Base-by-base conservation (phyloP, 2,329 filamentous ascomycete genomes). In the Cordyceps javanica region DNA sequence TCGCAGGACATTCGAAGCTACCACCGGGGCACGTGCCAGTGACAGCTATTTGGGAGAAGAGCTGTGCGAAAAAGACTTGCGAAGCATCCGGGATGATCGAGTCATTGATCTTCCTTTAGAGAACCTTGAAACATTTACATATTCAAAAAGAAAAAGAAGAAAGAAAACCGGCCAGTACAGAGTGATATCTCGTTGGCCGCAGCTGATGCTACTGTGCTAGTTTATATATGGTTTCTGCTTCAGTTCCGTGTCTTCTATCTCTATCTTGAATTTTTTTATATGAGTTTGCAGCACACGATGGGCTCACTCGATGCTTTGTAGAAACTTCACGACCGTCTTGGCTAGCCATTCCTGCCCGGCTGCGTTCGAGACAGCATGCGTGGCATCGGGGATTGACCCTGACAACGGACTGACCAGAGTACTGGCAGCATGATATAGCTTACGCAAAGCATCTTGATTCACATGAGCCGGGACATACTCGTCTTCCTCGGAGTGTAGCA, bases 401-500 rank as follows among this genome's bases (percentile, higher is more conserved):
- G 81, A 83, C 7, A 82, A 66, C 21, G 73, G 66, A 63, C 81
- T 83, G 19, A 77, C 76, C 10, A 77, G 66, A 3, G 70, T 64
- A 59, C 73, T 80, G 6, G 75, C 69, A 0, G 66, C 63, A 60
- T 69, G 76, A 82, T 87, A 92, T 54, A 73, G 78, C 57, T 76
- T 70, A 56, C 90, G 72, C 60, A 89, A 69, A 2, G 66, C 75
- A 28, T 72, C 71, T 65, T 85, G 84, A 65, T 90, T 80, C 16
- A 90, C 72, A 1, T 64, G 68, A 1, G 65, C 59, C 0, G 87
- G 83, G 2, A 90, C 79, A 66, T 77, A 83, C 68, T 89, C 84
- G 68, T 93, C 89, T 44, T 77, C 71, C 6, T 76, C 86, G 1
- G 86, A 86, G 59, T 85, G 82, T 32, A 91, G 67, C 19, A 89